Base-by-base conservation (phyloP, 176 grass and related monocot species). In the Oryza australiensis region DNA sequence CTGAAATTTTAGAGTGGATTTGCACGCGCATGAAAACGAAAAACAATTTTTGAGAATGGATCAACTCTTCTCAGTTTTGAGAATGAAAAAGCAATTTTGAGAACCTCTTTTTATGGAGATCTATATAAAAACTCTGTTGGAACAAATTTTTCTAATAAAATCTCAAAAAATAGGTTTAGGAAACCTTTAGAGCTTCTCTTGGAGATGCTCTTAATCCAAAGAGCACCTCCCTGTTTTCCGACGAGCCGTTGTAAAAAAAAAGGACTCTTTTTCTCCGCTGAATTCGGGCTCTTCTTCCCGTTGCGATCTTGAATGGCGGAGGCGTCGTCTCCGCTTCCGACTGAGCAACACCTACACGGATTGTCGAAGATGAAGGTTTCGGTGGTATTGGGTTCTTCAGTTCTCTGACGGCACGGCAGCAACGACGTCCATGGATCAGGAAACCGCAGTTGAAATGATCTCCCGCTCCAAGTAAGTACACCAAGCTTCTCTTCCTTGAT, bases 321-420 rank as follows among this genome's bases (percentile, higher is more conserved):
- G 16, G 16, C 49, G 18, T 22, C 16, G 49, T 20, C 49, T 53
- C 49, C 49, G 49, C 9, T 40, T 28, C 38, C 16, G 49, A 20
- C 67, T 33, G 77, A 5, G 45, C 78, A 38, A n/a, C 1, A 26
- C 22, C 78, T 57, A n/a, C 1, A 26, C 22, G 46, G 7, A 35
- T 15, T 16, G 49, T 41, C 6, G 49, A 22, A 12, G 24, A 23
- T 72, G 51, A 62, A 16, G 32, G 7, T 37, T 37, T 57, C 38
- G 38, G 38, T 22, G 64, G 48, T 23, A 33, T 7, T 28, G 5
- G 13, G 32, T 40, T 40, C 38, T 16, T 22, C 12, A 43, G 14
- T 40, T 70, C 78, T 41, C 1, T 41, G 66, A 81, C 43, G 43
- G 43, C 43, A 46, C 67, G 48, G 23, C 64, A 5, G 78, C 78